These are phyloP conservation scores for Gymnopilus dilepis DNA, from an alignment of 768 basidiomycete species.

Conservation along the genomic window DNA sequence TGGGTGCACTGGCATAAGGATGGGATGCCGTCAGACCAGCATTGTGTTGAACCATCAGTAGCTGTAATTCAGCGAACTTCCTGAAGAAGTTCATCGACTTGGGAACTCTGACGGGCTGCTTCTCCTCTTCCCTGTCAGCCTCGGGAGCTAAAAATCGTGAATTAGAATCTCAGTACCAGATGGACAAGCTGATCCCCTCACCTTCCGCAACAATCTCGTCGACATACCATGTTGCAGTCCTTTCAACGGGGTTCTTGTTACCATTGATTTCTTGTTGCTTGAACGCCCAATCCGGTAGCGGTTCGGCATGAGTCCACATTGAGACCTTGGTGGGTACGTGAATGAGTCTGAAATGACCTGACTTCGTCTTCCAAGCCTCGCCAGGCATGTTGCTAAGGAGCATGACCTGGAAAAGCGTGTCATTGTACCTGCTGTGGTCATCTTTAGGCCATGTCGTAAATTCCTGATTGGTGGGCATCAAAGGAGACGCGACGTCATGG, in stretches of 20 bases:
- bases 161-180: conserved; percentile 11
- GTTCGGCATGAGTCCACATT: conserved; percentile 88
- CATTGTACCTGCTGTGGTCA: conserved; percentile 78
- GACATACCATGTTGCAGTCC: conserved; percentile 86
- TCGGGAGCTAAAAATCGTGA: conserved; percentile 48
- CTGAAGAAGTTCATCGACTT: conserved; percentile 91
- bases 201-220: conserved; percentile 76
- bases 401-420: conserved; percentile 85
- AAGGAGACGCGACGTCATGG: conserved; percentile 96
- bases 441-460: conserved; percentile 92
- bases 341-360: conserved; percentile 88
- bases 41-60: conserved; percentile 97
- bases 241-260: conserved; percentile 88
- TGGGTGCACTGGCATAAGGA: conserved; percentile 93
- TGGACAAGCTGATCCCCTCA: conserved; percentile 5
- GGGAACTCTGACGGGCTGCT: conserved; percentile 62
- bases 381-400: conserved; percentile 78
- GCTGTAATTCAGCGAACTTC: conserved; percentile 92
- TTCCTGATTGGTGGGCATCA: conserved; percentile 98
- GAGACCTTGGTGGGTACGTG: conserved; percentile 91
- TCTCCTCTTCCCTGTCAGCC: conserved; percentile 54
- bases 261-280: conserved; percentile 98
- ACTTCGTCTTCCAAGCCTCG: conserved; percentile 91
- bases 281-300: conserved; percentile 95
- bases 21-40: conserved; percentile 98